phyloP scores from a whole-genome alignment of 2,329 filamentous ascomycete genomes.

The Sarocladium kiliense region DNA sequence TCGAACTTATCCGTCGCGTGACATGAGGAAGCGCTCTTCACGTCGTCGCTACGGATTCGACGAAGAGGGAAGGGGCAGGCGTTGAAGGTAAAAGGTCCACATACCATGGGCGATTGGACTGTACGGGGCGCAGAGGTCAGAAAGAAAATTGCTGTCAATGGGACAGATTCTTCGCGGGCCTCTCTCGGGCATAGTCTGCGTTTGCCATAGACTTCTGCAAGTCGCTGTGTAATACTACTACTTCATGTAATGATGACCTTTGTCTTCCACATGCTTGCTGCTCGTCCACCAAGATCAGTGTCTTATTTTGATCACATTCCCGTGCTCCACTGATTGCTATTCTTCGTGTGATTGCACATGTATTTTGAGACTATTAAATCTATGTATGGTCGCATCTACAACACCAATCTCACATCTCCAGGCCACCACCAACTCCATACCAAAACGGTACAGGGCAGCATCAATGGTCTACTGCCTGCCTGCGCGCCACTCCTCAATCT shows the following conservation, averaged over 20 bases:
- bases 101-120: not conserved
- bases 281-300: too few relatives aligned
- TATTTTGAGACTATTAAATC: not conserved
- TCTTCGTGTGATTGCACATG: constrained; percentile 4
- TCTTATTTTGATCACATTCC: too few relatives aligned
- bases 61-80: not conserved
- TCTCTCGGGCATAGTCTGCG: constrained; percentile 3
- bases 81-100: not conserved
- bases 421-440: too few relatives aligned
- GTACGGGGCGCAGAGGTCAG: constrained; percentile 3
- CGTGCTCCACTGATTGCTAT: too few relatives aligned
- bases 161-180: not conserved
- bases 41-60: not conserved
- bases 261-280: constrained; percentile 4
- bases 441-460: too few relatives aligned
- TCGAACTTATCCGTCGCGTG: not conserved
- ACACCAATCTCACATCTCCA: too few relatives aligned
- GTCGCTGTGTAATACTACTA: constrained; percentile 30
- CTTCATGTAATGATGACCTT: constrained; percentile 8
- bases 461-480: constrained; percentile 20
- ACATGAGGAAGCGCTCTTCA: constrained; percentile 3
- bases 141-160: not conserved
- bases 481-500: constrained; percentile 42
- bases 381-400: too few relatives aligned
- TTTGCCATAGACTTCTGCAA: constrained; percentile 26